Percentiles rank a stretch among this genome's conserved stretches.
Conservation (phyloP, 2,329 filamentous ascomycete species). For the Colletotrichum sp. region DNA sequence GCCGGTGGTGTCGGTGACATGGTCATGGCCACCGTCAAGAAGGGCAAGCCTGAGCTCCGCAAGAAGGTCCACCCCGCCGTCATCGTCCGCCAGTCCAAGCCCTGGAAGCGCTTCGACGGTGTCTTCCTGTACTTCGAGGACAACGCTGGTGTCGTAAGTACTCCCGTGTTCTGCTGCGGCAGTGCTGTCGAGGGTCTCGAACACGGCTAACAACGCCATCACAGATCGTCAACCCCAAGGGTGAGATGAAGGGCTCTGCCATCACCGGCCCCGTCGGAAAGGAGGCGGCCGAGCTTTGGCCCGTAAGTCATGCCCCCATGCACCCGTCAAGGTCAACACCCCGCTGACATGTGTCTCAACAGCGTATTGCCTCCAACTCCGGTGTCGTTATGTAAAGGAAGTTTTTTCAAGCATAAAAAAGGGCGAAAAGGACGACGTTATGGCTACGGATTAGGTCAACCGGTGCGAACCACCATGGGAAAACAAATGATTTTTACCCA, state of each 20-base stretch:
- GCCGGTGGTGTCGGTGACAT: conserved; percentile 99
- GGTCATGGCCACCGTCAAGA: conserved; percentile 99
- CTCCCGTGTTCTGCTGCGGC: not conserved
- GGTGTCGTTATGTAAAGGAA: conserved; percentile 97
- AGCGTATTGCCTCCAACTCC: conserved; percentile 99
- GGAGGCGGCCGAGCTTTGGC: conserved; percentile 99
- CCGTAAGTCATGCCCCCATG: conserved; percentile 64
- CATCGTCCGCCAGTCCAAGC: conserved; percentile 98
- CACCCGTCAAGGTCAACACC: not conserved
- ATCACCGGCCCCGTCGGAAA: conserved; percentile 99
- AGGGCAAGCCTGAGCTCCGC: conserved; percentile 99
- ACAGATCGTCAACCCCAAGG: conserved; percentile 99
- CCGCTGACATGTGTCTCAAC: conserved; percentile 34
- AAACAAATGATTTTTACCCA: not conserved
- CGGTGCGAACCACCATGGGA: conserved; percentile 20
- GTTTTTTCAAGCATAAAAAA: conserved; percentile 21
- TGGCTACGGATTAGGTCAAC: conserved; percentile 24
- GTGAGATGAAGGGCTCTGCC: conserved; percentile 99
- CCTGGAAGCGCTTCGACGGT: conserved; percentile 98
- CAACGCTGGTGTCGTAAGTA: conserved; percentile 96
- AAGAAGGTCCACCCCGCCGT: conserved; percentile 99
- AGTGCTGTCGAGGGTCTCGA: accelerated
- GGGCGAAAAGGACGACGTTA: conserved; percentile 23
- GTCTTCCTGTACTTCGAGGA: conserved; percentile 99
- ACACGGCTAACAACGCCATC: conserved; percentile 36